Evolutionary conservation across 257 asterid genomes (phyloP).

Genomic region (Echium plantagineum): DNA sequence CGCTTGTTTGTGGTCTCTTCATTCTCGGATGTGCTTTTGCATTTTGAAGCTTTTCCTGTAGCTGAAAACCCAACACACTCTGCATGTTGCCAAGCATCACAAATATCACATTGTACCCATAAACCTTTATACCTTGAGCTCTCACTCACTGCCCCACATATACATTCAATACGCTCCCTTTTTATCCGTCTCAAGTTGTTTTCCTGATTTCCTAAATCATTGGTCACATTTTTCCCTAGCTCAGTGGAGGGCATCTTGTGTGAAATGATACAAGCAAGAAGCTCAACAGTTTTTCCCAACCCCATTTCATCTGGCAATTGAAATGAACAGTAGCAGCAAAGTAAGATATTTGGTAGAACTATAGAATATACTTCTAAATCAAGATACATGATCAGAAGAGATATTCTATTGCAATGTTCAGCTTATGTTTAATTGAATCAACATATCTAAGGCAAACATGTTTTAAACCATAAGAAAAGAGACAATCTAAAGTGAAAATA

Average conservation of each 20-base stretch:
- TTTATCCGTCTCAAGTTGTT: conserved; percentile 52
- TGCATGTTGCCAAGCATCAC: conserved; percentile 99
- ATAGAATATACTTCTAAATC: conserved; percentile 10
- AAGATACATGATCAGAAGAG: background rate
- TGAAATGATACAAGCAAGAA: conserved; percentile 71
- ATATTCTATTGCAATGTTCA: background rate
- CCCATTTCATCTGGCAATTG: conserved; percentile 87
- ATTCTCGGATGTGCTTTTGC: conserved; percentile 22
- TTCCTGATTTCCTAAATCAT: conserved; percentile 27
- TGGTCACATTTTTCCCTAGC: conserved; percentile 23
- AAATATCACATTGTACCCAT: conserved; percentile 95
- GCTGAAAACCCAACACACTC: conserved; percentile 85
- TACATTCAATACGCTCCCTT: conserved; percentile 88
- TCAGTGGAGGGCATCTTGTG: conserved; percentile 63
- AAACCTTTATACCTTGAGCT: conserved; percentile 65
- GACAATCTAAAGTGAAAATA: conserved; percentile 1
- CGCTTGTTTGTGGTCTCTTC: conserved; percentile 26
- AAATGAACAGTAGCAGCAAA: conserved; percentile 18
- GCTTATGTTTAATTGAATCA: background rate
- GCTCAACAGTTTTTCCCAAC: conserved; percentile 94
- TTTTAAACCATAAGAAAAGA: background rate
- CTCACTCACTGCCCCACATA: conserved; percentile 87
- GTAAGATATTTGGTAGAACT: conserved; percentile 17
- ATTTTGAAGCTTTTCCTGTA: conserved; percentile 29
- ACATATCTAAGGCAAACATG: background rate